Conservation (phyloP, 768 basidiomycete genomes). For the Macrolepiota fuliginosa region DNA sequence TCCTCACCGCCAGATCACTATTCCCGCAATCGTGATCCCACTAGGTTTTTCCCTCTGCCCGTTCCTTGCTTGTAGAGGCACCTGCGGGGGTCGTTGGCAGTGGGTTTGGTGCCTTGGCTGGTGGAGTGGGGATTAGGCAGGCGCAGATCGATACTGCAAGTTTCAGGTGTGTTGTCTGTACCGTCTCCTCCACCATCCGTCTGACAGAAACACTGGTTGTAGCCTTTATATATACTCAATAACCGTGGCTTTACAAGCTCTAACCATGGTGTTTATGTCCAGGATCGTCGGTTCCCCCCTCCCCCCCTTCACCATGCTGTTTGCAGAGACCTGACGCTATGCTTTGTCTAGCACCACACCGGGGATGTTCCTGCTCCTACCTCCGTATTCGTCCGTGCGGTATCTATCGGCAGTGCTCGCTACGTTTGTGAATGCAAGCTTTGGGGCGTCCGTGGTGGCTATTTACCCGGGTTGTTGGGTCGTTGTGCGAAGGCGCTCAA, state of each 20-base stretch:
- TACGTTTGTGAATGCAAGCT: slow-evolving; percentile 78
- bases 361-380: slow-evolving; percentile 76
- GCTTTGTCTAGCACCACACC: slow-evolving; percentile 46
- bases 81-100: too few relatives aligned
- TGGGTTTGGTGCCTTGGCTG: too few relatives aligned
- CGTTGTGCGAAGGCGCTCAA: slow-evolving; percentile 33
- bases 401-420: slow-evolving; percentile 65
- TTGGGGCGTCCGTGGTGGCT: slow-evolving; percentile 84
- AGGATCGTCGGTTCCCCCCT: slow-evolving; percentile 87
- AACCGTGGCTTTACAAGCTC: slow-evolving; percentile 84
- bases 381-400: slow-evolving; percentile 73
- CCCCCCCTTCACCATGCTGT: slow-evolving; percentile 22
- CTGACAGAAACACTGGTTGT: background rate
- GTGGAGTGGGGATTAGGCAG: slow-evolving; percentile 82
- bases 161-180: slow-evolving; percentile 61
- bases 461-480: slow-evolving; percentile 60
- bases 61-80: too few relatives aligned
- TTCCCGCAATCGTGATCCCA: too few relatives aligned
- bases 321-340: slow-evolving; percentile 2
- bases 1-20: too few relatives aligned
- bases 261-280: slow-evolving; percentile 95
- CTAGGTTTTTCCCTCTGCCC: too few relatives aligned
- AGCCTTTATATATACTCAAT: slow-evolving; percentile 88
- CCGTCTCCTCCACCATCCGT: background rate
- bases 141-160: slow-evolving; percentile 89